Conservation (phyloP, 805 yeast genomes). For the Candida easanensis region DNA sequence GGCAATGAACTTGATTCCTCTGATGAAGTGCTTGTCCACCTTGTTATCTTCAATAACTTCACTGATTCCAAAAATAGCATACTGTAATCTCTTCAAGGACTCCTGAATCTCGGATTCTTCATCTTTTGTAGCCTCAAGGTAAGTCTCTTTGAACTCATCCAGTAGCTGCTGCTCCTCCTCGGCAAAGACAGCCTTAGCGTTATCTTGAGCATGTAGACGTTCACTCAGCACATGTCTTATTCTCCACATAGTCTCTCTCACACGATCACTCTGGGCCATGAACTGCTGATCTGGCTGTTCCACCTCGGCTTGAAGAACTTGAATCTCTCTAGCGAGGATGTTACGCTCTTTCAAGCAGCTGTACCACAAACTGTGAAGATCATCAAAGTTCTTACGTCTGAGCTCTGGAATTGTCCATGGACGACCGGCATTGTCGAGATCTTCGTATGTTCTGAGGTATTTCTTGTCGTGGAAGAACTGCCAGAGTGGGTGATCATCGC, state of each 20-base stretch:
- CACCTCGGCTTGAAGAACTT: conserved; percentile 47
- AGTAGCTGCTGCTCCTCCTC: conserved; percentile 47
- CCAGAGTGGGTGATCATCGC: conserved; percentile 93
- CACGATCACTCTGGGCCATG: conserved; percentile 32
- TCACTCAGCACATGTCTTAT: conserved; percentile 87
- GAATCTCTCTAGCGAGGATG: conserved; percentile 68
- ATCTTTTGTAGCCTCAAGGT: conserved; percentile 50
- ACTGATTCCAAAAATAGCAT: conserved; percentile 83
- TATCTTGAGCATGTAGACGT: conserved; percentile 67
- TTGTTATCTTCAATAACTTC: conserved; percentile 55
- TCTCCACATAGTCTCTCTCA: conserved; percentile 67
- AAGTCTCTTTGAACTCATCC: conserved; percentile 54
- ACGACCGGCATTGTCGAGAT: conserved; percentile 55
- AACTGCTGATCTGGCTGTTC: conserved; percentile 37
- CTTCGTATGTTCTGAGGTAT: conserved; percentile 57
- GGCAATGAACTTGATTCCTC: conserved; percentile 71
- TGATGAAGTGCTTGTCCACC: conserved; percentile 56
- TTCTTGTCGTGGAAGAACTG: conserved; percentile 73
- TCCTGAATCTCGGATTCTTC: conserved; percentile 62
- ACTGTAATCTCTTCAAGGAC: conserved; percentile 73
- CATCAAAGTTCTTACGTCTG: conserved; percentile 88
- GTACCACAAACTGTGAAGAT: conserved; percentile 90
- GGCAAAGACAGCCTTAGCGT: conserved; percentile 48
- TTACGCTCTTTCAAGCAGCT: conserved; percentile 81
- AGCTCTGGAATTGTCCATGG: conserved; percentile 88